Conservation (phyloP, 2,329 filamentous ascomycete genomes). For the Penicillium paneum region DNA sequence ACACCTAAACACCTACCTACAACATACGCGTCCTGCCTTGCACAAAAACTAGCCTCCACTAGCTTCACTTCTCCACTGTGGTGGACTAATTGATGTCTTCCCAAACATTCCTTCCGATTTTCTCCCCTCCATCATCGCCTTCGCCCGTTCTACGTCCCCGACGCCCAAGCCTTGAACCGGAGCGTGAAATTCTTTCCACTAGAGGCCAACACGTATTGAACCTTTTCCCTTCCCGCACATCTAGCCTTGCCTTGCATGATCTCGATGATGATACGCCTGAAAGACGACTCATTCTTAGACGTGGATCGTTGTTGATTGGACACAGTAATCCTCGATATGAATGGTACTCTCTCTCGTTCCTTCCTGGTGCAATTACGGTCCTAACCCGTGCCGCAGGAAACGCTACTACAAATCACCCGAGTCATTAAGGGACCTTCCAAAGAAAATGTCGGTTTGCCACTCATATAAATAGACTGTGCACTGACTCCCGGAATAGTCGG, state of each 20-base stretch:
- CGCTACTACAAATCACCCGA: constrained; percentile 80
- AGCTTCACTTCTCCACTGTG: background rate
- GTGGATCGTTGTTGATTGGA: constrained; percentile 62
- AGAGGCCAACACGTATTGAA: constrained; percentile 39
- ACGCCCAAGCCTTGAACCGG: constrained; percentile 34
- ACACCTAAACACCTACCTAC: too few species aligned
- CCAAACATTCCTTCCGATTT: constrained; percentile 15
- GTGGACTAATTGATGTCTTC: constrained; percentile 12
- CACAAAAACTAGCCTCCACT: too few species aligned
- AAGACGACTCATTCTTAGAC: constrained; percentile 11
- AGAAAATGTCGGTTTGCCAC: constrained; percentile 56
- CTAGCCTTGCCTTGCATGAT: constrained; percentile 17
- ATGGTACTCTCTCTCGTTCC: constrained; percentile 53
- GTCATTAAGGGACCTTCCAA: constrained; percentile 67
- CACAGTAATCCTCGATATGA: constrained; percentile 80
- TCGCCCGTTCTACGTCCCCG: constrained; percentile 20
- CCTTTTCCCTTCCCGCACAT: constrained; percentile 31
- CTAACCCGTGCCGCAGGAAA: constrained; percentile 48
- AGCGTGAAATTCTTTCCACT: constrained; percentile 37
- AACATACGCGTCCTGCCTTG: background rate
- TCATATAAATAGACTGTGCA: background rate
- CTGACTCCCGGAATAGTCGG: constrained; percentile 49
- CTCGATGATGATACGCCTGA: constrained; percentile 11
- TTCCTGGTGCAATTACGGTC: background rate
- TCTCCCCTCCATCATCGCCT: constrained; percentile 10